Percentiles rank a stretch among this genome's conserved stretches.
Conservation (phyloP, 169 alveolate species). For the Plasmodium gallinaceum region DNA sequence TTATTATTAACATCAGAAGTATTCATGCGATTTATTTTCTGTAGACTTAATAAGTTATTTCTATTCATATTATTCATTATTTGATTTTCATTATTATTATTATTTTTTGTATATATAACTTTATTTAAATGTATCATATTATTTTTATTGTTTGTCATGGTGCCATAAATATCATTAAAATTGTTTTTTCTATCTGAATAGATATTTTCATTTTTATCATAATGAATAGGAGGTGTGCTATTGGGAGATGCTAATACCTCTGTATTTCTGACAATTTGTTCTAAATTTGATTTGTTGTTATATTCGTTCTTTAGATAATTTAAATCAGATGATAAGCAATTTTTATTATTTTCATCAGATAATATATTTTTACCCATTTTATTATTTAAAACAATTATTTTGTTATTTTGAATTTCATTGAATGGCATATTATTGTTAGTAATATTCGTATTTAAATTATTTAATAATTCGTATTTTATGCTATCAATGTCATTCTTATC, state of each 20-base stretch:
- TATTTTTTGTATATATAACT: constrained; percentile 18
- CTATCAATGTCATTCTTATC: neutral
- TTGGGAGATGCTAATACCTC: neutral
- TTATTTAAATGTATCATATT: constrained; percentile 13
- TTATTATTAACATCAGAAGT: constrained; percentile 10
- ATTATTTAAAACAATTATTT: constrained; percentile 3
- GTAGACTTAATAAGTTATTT: constrained; percentile 12
- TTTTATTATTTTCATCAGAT: constrained; percentile 3
- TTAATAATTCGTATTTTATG: neutral
- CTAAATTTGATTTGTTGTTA: neutral
- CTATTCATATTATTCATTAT: constrained; percentile 27
- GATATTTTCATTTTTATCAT: constrained; percentile 8
- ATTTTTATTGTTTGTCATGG: constrained; percentile 6
- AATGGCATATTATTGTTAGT: neutral
- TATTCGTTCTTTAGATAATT: constrained; percentile 10
- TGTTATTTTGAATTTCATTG: constrained; percentile 16
- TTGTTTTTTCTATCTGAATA: neutral
- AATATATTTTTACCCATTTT: neutral
- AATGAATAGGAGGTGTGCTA: neutral
- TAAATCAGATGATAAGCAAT: constrained; percentile 9
- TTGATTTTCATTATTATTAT: constrained; percentile 21
- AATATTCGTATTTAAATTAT: neutral
- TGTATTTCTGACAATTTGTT: neutral
- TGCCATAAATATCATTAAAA: neutral
- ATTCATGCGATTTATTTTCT: constrained; percentile 10